These are phyloP conservation scores for Trametes maxima DNA, from an alignment of 768 basidiomycete genomes.

Conservation along the genomic window DNA sequence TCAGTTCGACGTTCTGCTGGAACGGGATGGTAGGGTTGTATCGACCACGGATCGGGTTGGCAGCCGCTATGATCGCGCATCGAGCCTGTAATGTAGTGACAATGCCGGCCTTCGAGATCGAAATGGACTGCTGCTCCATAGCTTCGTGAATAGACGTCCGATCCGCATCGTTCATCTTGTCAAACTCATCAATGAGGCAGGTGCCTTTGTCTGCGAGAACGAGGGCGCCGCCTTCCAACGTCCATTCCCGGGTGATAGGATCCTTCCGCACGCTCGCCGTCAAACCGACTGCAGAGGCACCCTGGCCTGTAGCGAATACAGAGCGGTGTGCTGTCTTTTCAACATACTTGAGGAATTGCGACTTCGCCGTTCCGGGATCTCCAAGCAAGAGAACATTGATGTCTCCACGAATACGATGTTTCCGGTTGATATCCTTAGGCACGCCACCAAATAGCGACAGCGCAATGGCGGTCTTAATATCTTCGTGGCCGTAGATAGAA, in stretches of 20 bases:
- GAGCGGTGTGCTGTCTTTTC: slow-evolving; percentile 98
- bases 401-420: slow-evolving; percentile 95
- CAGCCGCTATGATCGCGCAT: slow-evolving; percentile 96
- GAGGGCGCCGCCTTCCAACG: slow-evolving; percentile 95
- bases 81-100: slow-evolving; percentile 98
- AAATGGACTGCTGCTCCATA: slow-evolving; percentile 99
- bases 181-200: slow-evolving; percentile 98
- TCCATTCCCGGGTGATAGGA: slow-evolving; percentile 97
- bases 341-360: slow-evolving; percentile 97
- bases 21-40: slow-evolving; percentile 99
- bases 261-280: slow-evolving; percentile 99
- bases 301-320: slow-evolving; percentile 98
- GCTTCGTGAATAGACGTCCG: slow-evolving; percentile 99
- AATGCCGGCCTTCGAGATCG: slow-evolving; percentile 98
- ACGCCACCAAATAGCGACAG: slow-evolving; percentile 95
- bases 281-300: slow-evolving; percentile 96
- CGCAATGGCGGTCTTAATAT: slow-evolving; percentile 97
- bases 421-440: slow-evolving; percentile 93
- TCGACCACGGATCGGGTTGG: slow-evolving; percentile 94
- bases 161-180: slow-evolving; percentile 99
- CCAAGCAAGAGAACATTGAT: slow-evolving; percentile 96
- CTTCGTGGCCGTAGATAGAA: slow-evolving; percentile 98
- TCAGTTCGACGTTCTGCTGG: slow-evolving; percentile 97
- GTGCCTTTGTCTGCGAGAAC: slow-evolving; percentile 99
- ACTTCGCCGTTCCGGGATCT: slow-evolving; percentile 98